Conservation (phyloP, 1,284 basidiomycete genomes). For the Polyporus tsugae region DNA sequence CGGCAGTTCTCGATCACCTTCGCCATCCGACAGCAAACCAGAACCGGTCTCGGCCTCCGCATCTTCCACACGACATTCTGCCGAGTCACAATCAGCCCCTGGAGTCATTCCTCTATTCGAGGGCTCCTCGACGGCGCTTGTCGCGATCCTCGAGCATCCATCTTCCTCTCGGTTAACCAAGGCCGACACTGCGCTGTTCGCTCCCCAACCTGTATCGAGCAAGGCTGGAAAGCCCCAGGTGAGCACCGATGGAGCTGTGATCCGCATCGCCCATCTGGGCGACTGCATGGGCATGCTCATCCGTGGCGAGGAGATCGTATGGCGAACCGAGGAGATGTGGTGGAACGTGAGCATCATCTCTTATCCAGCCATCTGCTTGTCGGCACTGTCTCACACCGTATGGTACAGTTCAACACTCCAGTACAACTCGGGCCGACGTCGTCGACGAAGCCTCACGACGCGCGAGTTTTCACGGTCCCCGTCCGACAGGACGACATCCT, state of each 20-base stretch:
- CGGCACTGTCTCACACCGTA: background rate
- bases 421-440: conserved; percentile 87
- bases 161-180: conserved; percentile 33
- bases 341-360: conserved; percentile 67
- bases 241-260: conserved; percentile 49
- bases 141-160: conserved; percentile 67
- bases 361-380: conserved; percentile 16
- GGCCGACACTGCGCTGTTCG: conserved; percentile 30
- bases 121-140: conserved; percentile 75
- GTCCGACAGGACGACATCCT: conserved; percentile 90
- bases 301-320: conserved; percentile 80
- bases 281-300: conserved; percentile 93
- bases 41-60: conserved; percentile 16
- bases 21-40: conserved; percentile 23
- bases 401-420: conserved; percentile 85
- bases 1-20: conserved; percentile 26
- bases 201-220: conserved; percentile 29
- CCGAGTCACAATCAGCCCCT: conserved; percentile 17
- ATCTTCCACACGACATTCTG: conserved; percentile 21
- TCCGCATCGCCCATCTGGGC: conserved; percentile 91
- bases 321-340: conserved; percentile 95
- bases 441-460: conserved; percentile 75
- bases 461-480: conserved; percentile 77
- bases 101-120: conserved; percentile 52
- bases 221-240: conserved; percentile 26